phyloP scores from a whole-genome alignment of 371 early-diverging fungal species.

The Mucor mucedo region DNA sequence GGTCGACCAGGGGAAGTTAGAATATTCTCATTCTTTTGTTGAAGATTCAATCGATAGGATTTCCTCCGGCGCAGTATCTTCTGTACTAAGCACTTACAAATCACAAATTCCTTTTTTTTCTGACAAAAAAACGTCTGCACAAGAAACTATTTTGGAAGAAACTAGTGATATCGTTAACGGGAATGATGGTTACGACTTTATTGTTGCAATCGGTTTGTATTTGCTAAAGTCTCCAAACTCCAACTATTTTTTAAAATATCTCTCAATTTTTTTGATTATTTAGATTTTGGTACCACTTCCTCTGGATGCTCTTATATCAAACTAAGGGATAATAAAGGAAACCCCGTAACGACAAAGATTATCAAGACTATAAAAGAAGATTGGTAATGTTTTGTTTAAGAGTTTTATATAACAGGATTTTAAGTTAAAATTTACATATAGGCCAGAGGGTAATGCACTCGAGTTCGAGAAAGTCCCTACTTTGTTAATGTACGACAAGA shows the following conservation, averaged over 20 bases:
- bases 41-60: neutral
- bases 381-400: neutral
- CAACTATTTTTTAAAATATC: too few species aligned
- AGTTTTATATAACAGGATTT: too few species aligned
- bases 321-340: too few species aligned
- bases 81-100: too few species aligned
- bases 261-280: neutral
- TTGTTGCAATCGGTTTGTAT: constrained; percentile 38
- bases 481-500: neutral
- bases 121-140: too few species aligned
- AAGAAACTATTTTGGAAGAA: neutral
- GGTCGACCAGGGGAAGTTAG: too few species aligned
- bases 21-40: neutral
- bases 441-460: neutral
- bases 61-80: too few species aligned
- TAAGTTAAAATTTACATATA: too few species aligned
- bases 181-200: neutral
- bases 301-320: constrained; percentile 48
- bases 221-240: neutral
- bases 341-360: too few species aligned
- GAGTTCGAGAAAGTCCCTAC: neutral
- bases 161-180: neutral
- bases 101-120: too few species aligned
- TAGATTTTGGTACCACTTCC: constrained; percentile 62
- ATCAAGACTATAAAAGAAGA: neutral